These are phyloP conservation scores for Mychonastes homosphaera DNA, from an alignment of 139 green algal species.

Conservation along the genomic window DNA sequence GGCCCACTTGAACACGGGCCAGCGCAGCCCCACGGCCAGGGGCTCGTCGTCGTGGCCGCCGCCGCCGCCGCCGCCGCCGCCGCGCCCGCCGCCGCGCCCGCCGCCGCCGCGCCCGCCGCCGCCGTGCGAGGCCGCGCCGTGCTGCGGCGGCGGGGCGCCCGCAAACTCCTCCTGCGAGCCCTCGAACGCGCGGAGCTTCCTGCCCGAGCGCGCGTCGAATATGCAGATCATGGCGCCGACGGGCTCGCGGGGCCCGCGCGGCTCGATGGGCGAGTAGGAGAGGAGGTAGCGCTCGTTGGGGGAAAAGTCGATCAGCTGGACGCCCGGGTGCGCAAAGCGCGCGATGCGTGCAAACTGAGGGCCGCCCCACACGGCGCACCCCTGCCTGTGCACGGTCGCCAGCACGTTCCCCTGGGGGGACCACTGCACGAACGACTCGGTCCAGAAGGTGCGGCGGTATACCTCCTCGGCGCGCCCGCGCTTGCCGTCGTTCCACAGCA, in stretches of 20 bases:
- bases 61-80: too few species aligned
- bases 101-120: constrained; percentile 9
- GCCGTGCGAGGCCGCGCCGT: too few species aligned
- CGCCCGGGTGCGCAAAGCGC: constrained; percentile 30
- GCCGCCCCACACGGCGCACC: constrained; percentile 85
- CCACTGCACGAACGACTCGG: constrained; percentile 91
- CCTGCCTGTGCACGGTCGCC: constrained; percentile 72
- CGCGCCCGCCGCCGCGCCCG: too few species aligned
- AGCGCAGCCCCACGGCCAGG: constrained; percentile 37
- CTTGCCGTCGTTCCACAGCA: constrained; percentile 74
- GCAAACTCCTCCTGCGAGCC: too few species aligned
- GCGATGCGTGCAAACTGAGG: constrained; percentile 46
- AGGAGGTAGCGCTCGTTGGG: constrained; percentile 81
- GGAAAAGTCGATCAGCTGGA: constrained; percentile 78
- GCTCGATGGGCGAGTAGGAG: constrained; percentile 56
- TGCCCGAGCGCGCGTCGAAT: constrained; percentile 60
- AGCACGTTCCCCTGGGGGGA: constrained; percentile 67
- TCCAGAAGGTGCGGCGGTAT: constrained; percentile 73
- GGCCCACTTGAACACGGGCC: constrained; percentile 90
- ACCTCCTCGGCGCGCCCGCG: constrained; percentile 35
- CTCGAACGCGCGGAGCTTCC: constrained; percentile 52
- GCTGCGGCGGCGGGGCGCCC: too few species aligned
- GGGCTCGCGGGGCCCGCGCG: constrained; percentile 46
- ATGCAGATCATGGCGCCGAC: constrained; percentile 48
- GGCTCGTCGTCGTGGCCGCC: too few species aligned